Evolutionary conservation across 73 alveolate species (phyloP).

Genomic region (Diophrys sp.): DNA sequence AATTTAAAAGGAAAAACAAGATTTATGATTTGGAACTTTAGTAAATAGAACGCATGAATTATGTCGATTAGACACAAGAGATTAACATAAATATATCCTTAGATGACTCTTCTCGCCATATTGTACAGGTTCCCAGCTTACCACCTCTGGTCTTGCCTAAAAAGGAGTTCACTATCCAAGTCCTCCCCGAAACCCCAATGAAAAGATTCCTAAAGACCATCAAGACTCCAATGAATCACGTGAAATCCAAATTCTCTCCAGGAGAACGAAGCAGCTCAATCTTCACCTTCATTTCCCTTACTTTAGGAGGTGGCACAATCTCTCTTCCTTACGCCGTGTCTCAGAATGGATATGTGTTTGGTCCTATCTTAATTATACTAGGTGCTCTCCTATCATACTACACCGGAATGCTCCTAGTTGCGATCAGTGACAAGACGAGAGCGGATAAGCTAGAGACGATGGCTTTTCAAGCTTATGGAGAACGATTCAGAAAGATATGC

Average conservation of each 20-base stretch:
- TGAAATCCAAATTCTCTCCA: neutral
- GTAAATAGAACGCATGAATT: too few relatives aligned
- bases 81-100: too few relatives aligned
- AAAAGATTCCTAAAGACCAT: too few relatives aligned
- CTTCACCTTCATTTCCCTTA: slow-evolving; percentile 13
- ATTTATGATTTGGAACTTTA: too few relatives aligned
- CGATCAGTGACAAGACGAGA: slow-evolving; percentile 3
- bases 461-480: slow-evolving; percentile 14
- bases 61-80: too few relatives aligned
- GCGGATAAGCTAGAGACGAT: slow-evolving; percentile 6
- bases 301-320: slow-evolving; percentile 21
- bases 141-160: too few relatives aligned
- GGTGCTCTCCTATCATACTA: slow-evolving; percentile 27
- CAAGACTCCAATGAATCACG: neutral
- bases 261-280: slow-evolving; percentile 12
- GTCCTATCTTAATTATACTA: slow-evolving; percentile 6
- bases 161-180: too few relatives aligned
- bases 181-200: too few relatives aligned
- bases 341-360: slow-evolving; percentile 11
- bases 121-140: too few relatives aligned
- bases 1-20: too few relatives aligned
- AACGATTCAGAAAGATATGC: neutral
- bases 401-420: slow-evolving; percentile 24
- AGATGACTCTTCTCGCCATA: too few relatives aligned
- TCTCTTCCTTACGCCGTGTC: slow-evolving; percentile 21